phyloP scores from a whole-genome alignment of 805 yeast genomes.

The Saturnispora besseyi region DNA sequence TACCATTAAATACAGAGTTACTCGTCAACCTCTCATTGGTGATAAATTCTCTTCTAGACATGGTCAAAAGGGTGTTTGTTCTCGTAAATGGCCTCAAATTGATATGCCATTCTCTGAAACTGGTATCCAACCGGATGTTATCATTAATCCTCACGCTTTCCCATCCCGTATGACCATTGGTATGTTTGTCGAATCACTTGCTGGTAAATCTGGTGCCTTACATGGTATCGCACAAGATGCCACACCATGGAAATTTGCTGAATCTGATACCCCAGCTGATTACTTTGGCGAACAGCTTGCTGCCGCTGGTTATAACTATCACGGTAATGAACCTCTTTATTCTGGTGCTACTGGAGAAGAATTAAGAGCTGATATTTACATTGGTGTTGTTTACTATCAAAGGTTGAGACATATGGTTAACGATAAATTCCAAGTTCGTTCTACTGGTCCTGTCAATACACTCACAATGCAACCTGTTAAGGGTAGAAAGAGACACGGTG shows the following conservation, averaged over 20 bases:
- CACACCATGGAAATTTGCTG: slow-evolving; percentile 93
- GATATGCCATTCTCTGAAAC: slow-evolving; percentile 96
- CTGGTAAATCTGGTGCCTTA: slow-evolving; percentile 98
- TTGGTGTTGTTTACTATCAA: slow-evolving; percentile 96
- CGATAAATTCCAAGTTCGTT: slow-evolving; percentile 98
- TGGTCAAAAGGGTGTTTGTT: slow-evolving; percentile 98
- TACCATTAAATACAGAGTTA: slow-evolving; percentile 81
- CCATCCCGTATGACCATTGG: slow-evolving; percentile 99
- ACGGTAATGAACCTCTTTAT: slow-evolving; percentile 98
- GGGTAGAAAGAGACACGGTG: slow-evolving; percentile 98
- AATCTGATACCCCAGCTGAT: slow-evolving; percentile 92
- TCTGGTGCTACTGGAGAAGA: slow-evolving; percentile 99
- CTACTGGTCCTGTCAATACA: slow-evolving; percentile 96
- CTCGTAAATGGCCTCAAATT: slow-evolving; percentile 94
- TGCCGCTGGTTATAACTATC: slow-evolving; percentile 89
- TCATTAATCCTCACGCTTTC: slow-evolving; percentile 98
- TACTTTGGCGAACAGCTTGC: slow-evolving; percentile 89
- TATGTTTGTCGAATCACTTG: slow-evolving; percentile 96
- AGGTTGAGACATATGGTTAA: slow-evolving; percentile 98
- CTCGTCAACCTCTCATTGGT: slow-evolving; percentile 91
- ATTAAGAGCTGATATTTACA: slow-evolving; percentile 87
- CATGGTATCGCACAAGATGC: slow-evolving; percentile 97
- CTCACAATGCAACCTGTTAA: slow-evolving; percentile 99
- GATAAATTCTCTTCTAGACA: slow-evolving; percentile 97
- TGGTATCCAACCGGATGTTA: slow-evolving; percentile 96